Evolutionary conservation across 2,329 filamentous ascomycete species (phyloP).

Genomic region (Apiospora pterosperma): DNA sequence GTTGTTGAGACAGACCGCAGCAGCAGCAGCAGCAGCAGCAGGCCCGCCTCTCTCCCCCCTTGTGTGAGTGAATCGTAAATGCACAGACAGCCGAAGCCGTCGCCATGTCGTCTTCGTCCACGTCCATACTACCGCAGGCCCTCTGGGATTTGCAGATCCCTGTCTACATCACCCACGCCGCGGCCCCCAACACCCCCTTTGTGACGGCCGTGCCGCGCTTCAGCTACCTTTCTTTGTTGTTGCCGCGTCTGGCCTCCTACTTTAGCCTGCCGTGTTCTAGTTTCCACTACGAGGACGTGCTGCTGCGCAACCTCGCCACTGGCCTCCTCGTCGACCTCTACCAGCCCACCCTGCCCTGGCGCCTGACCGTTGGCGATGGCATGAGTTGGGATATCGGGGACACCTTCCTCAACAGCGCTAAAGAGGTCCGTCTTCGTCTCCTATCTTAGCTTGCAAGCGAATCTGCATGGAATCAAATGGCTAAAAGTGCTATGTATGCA

Average conservation of each 20-base stretch:
- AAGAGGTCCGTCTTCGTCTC: conserved; percentile 46
- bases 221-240: conserved; percentile 55
- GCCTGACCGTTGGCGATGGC: conserved; percentile 51
- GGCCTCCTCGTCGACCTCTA: conserved; percentile 51
- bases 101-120: background rate
- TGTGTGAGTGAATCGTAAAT: background rate
- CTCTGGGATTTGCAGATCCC: conserved; percentile 55
- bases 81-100: background rate
- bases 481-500: background rate
- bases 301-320: conserved; percentile 29
- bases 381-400: conserved; percentile 58
- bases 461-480: background rate
- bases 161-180: conserved; percentile 50
- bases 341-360: conserved; percentile 52
- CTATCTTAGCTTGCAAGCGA: background rate
- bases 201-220: conserved; percentile 54
- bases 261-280: conserved; percentile 54
- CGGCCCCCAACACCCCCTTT: conserved; percentile 45
- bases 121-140: conserved; percentile 38
- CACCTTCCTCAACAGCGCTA: conserved; percentile 62
- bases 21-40: background rate
- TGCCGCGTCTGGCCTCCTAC: conserved; percentile 51
- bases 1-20: background rate
- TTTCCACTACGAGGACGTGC: conserved; percentile 47
- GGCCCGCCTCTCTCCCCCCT: background rate